A percentile compares a stretch with the other conserved stretches of the same genome.
Conservation (phyloP, 495 filamentous ascomycete species). For the Talaromyces liani region DNA sequence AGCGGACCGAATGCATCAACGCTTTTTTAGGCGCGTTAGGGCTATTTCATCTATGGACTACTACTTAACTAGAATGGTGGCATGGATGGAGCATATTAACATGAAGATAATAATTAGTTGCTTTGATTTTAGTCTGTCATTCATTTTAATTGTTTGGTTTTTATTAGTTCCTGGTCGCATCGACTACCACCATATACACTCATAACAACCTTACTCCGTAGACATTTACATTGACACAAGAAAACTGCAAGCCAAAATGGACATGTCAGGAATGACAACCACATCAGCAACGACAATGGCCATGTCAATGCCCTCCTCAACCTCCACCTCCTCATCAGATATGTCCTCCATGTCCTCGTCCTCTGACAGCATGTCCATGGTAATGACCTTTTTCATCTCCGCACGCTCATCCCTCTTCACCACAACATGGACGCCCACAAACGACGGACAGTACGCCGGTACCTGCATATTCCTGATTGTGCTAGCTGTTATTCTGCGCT, state of each 20-base stretch:
- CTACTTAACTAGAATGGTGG: background rate
- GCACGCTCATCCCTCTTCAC: slow-evolving; percentile 20
- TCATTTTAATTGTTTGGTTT: no score
- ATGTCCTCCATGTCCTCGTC: slow-evolving; percentile 8
- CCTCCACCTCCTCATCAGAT: slow-evolving; percentile 12
- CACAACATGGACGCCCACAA: slow-evolving; percentile 16
- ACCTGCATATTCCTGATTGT: slow-evolving; percentile 25
- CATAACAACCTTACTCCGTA: no score
- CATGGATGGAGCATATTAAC: background rate
- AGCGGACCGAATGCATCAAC: background rate
- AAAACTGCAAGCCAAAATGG: background rate
- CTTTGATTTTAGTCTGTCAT: no score
- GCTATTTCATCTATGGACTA: background rate
- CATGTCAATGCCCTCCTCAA: slow-evolving; percentile 3
- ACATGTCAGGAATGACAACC: slow-evolving; percentile 8
- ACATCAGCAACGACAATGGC: background rate
- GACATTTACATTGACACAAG: background rate
- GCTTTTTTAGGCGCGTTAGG: background rate
- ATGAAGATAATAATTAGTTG: background rate
- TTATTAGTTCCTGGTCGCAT: background rate
- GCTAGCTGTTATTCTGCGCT: slow-evolving; percentile 19
- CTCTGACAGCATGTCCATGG: slow-evolving; percentile 12
- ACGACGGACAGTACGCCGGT: slow-evolving; percentile 21
- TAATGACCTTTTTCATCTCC: slow-evolving; percentile 26
- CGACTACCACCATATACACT: no score